phyloP scores from a whole-genome alignment of 805 yeast genomes.

The Ogataea wickerhamii region DNA sequence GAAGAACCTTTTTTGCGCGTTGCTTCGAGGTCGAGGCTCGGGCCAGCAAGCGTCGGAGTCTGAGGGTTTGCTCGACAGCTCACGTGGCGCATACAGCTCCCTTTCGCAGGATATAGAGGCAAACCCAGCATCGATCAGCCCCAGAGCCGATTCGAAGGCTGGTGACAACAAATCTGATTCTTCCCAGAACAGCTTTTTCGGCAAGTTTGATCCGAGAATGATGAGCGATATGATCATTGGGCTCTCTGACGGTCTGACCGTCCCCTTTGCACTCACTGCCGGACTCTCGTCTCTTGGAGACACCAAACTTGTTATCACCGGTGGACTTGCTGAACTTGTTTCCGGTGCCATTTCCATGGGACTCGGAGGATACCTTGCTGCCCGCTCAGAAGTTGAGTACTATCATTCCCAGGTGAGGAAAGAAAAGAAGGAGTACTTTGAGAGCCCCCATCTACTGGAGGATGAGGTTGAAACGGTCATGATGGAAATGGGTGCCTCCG shows the following conservation, averaged over 20 bases:
- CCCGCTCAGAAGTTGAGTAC: conserved; percentile 80
- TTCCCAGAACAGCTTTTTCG: conserved; percentile 33
- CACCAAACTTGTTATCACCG: conserved; percentile 86
- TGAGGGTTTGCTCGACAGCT: conserved; percentile 4
- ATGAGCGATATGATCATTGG: conserved; percentile 94
- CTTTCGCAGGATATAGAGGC: conserved; percentile 11
- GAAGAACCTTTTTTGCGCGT: neutral
- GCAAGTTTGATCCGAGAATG: conserved; percentile 79
- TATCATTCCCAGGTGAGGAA: conserved; percentile 66
- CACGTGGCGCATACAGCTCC: conserved; percentile 13
- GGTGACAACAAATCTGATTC: conserved; percentile 3
- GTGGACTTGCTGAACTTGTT: conserved; percentile 96
- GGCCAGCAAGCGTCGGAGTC: neutral
- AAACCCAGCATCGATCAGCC: conserved; percentile 1
- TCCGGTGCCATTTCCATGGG: conserved; percentile 99
- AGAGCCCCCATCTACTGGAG: conserved; percentile 60
- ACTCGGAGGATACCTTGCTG: conserved; percentile 93
- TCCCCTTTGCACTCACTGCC: conserved; percentile 98
- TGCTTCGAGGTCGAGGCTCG: neutral
- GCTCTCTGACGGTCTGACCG: conserved; percentile 91
- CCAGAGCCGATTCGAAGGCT: conserved; percentile 3
- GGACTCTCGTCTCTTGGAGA: conserved; percentile 91
- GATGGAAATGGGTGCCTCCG: conserved; percentile 67
- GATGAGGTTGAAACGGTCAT: conserved; percentile 80
- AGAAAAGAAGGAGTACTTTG: conserved; percentile 66